phyloP scores from a whole-genome alignment of 163 green algal genomes.

The Trebouxiophyceae sp. region DNA sequence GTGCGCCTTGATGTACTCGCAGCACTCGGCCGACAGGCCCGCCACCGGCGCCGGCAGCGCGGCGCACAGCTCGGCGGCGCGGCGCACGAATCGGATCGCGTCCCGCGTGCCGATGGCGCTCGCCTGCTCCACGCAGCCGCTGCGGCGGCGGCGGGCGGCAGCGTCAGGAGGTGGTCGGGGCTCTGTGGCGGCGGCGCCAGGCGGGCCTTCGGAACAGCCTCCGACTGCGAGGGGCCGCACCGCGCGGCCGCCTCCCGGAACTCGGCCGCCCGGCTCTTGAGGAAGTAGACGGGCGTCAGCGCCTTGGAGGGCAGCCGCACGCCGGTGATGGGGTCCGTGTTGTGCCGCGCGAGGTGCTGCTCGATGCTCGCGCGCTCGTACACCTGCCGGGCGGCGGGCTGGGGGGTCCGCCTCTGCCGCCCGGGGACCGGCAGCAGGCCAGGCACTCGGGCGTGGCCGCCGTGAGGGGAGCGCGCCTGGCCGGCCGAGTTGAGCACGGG shows the following conservation, averaged over 20 bases:
- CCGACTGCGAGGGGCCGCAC: no score
- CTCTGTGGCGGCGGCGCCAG: no score
- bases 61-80: slow-evolving; percentile 21
- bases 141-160: neutral
- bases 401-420: neutral
- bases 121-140: neutral
- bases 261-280: slow-evolving; percentile 13
- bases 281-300: slow-evolving; percentile 24
- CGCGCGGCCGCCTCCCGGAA: slow-evolving; percentile 17
- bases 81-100: slow-evolving; percentile 17
- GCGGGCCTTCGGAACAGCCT: no score
- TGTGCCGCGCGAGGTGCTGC: slow-evolving; percentile 11
- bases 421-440: neutral
- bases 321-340: slow-evolving; percentile 18
- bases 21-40: slow-evolving; percentile 16
- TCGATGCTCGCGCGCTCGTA: slow-evolving; percentile 26
- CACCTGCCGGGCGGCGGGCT: slow-evolving; percentile 11
- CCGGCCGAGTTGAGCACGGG: slow-evolving; percentile 23
- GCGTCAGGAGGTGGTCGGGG: neutral
- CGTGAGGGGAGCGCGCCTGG: slow-evolving; percentile 3
- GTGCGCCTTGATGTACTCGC: slow-evolving; percentile 16
- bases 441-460: slow-evolving; percentile 3
- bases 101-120: neutral
- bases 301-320: slow-evolving; percentile 17
- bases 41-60: slow-evolving; percentile 2